These are phyloP conservation scores for Flaveria sonorensis DNA, from an alignment of 129 eudicot species.

Conservation along the genomic window DNA sequence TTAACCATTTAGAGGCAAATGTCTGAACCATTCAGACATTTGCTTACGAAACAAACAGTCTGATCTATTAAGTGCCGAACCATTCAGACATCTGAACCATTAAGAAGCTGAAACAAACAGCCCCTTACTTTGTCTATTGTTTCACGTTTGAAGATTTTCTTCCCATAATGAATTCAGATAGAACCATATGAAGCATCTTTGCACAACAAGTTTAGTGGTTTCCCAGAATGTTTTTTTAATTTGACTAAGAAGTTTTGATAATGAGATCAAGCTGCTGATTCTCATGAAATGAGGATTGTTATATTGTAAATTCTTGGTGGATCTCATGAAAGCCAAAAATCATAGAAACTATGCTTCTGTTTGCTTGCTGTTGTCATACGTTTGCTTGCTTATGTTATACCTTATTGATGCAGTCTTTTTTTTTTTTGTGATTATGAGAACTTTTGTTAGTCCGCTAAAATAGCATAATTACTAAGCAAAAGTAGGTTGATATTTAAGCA, in stretches of 20 bases:
- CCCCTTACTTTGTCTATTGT: background rate
- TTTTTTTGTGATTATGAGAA: background rate
- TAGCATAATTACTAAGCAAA: background rate
- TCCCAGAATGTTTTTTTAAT: too few relatives aligned
- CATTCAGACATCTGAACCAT: too few relatives aligned
- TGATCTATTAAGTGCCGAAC: too few relatives aligned
- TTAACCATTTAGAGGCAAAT: too few relatives aligned
- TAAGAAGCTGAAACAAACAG: too few relatives aligned
- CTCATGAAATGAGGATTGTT: background rate
- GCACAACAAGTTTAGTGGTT: too few relatives aligned
- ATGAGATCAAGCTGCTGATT: too few relatives aligned
- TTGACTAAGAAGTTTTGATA: too few relatives aligned
- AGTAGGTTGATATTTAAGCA: background rate
- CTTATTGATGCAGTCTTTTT: background rate
- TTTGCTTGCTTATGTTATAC: background rate
- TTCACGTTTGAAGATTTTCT: background rate
- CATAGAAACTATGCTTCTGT: background rate
- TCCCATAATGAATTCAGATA: too few relatives aligned
- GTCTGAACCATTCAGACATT: too few relatives aligned
- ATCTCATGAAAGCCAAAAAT: background rate
- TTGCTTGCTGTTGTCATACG: background rate
- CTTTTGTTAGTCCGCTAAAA: background rate
- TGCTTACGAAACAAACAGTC: too few relatives aligned
- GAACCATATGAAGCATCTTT: too few relatives aligned
- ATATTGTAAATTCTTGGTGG: background rate